Evolutionary conservation across 2,329 filamentous ascomycete genomes (phyloP).

Genomic region (Hypoxylon sp.): DNA sequence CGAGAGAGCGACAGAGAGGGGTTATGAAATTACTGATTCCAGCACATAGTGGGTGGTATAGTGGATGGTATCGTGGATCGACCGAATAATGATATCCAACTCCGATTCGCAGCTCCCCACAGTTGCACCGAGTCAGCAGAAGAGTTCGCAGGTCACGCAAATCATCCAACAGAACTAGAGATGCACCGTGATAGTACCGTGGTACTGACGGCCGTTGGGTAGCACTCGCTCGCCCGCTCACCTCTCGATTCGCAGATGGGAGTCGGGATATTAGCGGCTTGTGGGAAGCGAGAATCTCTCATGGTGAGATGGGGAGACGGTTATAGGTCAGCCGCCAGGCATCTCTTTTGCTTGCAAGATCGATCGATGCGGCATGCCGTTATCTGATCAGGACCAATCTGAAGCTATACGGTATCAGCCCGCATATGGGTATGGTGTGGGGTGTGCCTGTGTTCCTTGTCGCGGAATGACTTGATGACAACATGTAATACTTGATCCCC

Average conservation of each 20-base stretch:
- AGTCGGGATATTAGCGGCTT: constrained; percentile 5
- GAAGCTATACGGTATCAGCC: background rate
- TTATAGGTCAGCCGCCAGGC: constrained; percentile 12
- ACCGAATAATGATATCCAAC: background rate
- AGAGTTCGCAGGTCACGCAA: constrained; percentile 17
- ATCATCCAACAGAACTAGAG: constrained; percentile 6
- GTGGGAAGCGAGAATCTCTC: background rate
- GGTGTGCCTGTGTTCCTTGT: constrained; percentile 8
- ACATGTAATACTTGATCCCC: background rate
- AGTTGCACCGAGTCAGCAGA: constrained; percentile 7
- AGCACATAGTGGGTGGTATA: too few species aligned
- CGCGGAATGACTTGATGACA: too few species aligned
- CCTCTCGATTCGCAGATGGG: constrained; percentile 2
- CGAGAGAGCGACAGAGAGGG: too few species aligned
- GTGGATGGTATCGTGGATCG: constrained; percentile 2
- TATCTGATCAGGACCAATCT: constrained; percentile 17
- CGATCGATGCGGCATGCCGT: constrained; percentile 26
- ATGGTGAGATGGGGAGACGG: constrained; percentile 6
- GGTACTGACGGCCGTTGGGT: background rate
- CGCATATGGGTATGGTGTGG: constrained; percentile 2
- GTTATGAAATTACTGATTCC: too few species aligned
- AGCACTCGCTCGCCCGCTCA: background rate
- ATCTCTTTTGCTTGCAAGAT: constrained; percentile 31
- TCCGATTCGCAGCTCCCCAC: constrained; percentile 7
- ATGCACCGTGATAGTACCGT: constrained; percentile 8